Conservation (phyloP, 805 yeast genomes). For the Saccharomycopsis synnaedendra region DNA sequence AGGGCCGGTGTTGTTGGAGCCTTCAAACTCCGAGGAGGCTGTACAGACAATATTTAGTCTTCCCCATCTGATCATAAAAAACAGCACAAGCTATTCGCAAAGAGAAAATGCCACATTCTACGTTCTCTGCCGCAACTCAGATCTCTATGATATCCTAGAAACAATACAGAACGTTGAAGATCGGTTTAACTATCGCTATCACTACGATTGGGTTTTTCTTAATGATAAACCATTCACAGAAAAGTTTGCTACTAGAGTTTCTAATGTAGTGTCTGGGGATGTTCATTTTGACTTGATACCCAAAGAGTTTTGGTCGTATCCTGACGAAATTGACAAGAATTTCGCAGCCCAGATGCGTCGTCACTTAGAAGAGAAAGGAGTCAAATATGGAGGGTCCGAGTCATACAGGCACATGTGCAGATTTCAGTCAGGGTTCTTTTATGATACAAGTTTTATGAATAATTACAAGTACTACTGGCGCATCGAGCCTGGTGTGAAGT, state of each 20-base stretch:
- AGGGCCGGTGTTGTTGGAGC: too few relatives aligned
- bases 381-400: slow-evolving; percentile 65
- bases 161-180: slow-evolving; percentile 59
- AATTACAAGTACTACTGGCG: slow-evolving; percentile 87
- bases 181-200: slow-evolving; percentile 61
- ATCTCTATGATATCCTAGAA: slow-evolving; percentile 37
- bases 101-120: slow-evolving; percentile 30
- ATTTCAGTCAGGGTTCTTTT: slow-evolving; percentile 77
- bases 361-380: slow-evolving; percentile 39
- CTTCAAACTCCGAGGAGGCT: too few relatives aligned
- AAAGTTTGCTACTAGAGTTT: slow-evolving; percentile 49
- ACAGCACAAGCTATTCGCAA: too few relatives aligned
- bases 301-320: slow-evolving; percentile 77
- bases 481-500: slow-evolving; percentile 72
- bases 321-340: slow-evolving; percentile 64
- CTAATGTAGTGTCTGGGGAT: slow-evolving; percentile 48
- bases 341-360: slow-evolving; percentile 56
- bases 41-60: too few relatives aligned
- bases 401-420: slow-evolving; percentile 89
- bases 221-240: slow-evolving; percentile 70
- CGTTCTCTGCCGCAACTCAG: slow-evolving; percentile 49
- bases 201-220: slow-evolving; percentile 89
- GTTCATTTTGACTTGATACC: slow-evolving; percentile 68
- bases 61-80: too few relatives aligned
- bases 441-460: slow-evolving; percentile 52